Base-by-base conservation (phyloP, 495 filamentous ascomycete genomes). In the Neurospora tetrasperma region DNA sequence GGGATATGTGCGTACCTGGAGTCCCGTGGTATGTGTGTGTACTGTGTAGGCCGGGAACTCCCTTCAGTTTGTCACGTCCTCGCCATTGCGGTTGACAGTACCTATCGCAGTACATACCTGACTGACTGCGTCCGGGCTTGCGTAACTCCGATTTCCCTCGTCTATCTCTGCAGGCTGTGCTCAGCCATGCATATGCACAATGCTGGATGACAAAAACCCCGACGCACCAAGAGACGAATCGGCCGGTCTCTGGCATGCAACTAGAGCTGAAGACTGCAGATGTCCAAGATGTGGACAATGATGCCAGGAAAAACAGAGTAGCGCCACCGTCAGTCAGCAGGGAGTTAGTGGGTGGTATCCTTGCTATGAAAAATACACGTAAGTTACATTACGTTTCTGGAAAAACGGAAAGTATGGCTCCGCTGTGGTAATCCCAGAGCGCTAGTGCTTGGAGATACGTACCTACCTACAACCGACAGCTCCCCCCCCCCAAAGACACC, bases 251-350 rank as follows among this genome's bases (percentile, higher is more conserved):
- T 70, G 76, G 76, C 72, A 76, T 78, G 81, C 79, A 68, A 79
- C 75, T 74, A 66, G 77, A 85, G 84, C 84, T 85, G 84, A 84
- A 85, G 83, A 79, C 76, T 79, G 82, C 80, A 83, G 82, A 78
- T 79, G 74, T 80, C 75, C 81, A 74, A 75, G 27, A 66, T 66
- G 54, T 35, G 54, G 27, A 18, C 54, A 18, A 62, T 62, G 54
- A 66, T 66, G 54, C 54, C 27, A 66, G 54, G 54, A 18, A 38
- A 62, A 66, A 66, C 16, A 59, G 48, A 54, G 81, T 79, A 81
- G 79, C 81, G 82, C 81, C 83, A 82, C 81, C 71, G 71, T 23
- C 54, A 62, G 71, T 23, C 54, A 62, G 31, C 23, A 31, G 23
- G 48, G 48, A 31, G 72, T 74, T 70, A 48, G 62, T 74, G 71